Base-by-base conservation (phyloP, 2,329 filamentous ascomycete genomes). In the Calonectria pteridis region DNA sequence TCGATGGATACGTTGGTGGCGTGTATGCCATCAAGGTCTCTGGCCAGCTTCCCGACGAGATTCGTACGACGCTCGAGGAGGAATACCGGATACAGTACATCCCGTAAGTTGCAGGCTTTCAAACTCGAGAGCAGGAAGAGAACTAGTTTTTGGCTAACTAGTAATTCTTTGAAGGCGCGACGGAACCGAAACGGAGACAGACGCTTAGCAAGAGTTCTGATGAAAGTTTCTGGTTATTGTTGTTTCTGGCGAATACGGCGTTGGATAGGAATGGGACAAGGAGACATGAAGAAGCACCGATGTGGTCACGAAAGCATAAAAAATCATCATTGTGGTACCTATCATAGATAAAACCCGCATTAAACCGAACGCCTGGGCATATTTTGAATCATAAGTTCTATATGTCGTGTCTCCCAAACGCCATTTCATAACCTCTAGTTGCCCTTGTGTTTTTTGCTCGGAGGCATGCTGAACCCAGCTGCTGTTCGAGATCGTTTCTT, bases 11-110 rank as follows among this genome's bases (percentile, higher is more conserved):
- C 84, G 93, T 97, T 67, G 91, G 92, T 20, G 97, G 97, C 68
- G 93, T 97, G 72, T 99, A 99, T 86, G 97, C 97, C 23, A 94
- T 95, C 70, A 98, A 98, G 87, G 97, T 99, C 29, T 95, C 94
- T 37, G 97, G 97, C 23, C 92, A 94, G 82, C 85, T 94, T 73
- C 92, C 92, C 6, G 92, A 93, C 77, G 92, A 94, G 75, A 88
- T 94, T 50, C 86, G 91, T 58, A 86, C 88, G 28, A 86, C 88
- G 55, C 85, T 94, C 71, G 90, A 93, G 81, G 91, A 93, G 71
- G 91, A 93, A 81, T 89, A 89, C 75, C 87, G 91, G 80, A 87
- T 93, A 83, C 88, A 89, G 82, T 93, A 93, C 77, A 92, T 93
- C 76, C 92, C 92, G 89, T 93, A 76, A 75, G 79, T 77, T 16